Conservation (phyloP, 192 early-diverging fungal species). For the Coemansia sp. region DNA sequence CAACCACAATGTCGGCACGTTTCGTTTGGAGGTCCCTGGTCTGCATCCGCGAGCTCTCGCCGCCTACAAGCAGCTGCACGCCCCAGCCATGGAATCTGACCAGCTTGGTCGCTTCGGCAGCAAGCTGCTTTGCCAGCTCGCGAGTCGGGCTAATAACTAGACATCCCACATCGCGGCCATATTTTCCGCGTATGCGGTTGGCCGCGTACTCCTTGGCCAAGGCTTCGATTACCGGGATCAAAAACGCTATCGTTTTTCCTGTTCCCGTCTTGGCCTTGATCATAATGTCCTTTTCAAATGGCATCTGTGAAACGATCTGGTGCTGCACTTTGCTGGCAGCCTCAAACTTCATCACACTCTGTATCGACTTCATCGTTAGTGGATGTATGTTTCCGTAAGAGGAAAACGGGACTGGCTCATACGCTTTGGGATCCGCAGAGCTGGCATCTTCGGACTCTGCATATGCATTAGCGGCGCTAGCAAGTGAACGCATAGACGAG, state of each 20-base stretch:
- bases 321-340: constrained; percentile 83
- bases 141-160: constrained; percentile 87
- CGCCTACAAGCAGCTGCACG: constrained; percentile 76
- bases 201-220: constrained; percentile 57
- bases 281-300: constrained; percentile 76
- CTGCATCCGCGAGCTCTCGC: constrained; percentile 64
- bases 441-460: background rate
- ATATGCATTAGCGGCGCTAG: constrained; percentile 30
- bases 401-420: constrained; percentile 58
- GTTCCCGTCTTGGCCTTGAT: constrained; percentile 97
- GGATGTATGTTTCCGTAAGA: constrained; percentile 39
- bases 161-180: constrained; percentile 58
- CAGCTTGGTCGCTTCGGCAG: constrained; percentile 69
- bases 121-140: constrained; percentile 86
- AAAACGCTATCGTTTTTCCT: constrained; percentile 95
- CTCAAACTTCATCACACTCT: constrained; percentile 67
- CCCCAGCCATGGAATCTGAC: constrained; percentile 57
- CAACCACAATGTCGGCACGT: constrained; percentile 84
- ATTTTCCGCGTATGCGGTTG: constrained; percentile 60
- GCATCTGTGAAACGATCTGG: constrained; percentile 70
- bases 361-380: constrained; percentile 59
- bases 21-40: constrained; percentile 46
- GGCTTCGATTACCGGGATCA: constrained; percentile 83
- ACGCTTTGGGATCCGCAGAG: constrained; percentile 19
- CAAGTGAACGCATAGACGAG: constrained; percentile 9